These are phyloP conservation scores for Coelastrella sp. DNA, from an alignment of 139 green algal species.

Conservation along the genomic window DNA sequence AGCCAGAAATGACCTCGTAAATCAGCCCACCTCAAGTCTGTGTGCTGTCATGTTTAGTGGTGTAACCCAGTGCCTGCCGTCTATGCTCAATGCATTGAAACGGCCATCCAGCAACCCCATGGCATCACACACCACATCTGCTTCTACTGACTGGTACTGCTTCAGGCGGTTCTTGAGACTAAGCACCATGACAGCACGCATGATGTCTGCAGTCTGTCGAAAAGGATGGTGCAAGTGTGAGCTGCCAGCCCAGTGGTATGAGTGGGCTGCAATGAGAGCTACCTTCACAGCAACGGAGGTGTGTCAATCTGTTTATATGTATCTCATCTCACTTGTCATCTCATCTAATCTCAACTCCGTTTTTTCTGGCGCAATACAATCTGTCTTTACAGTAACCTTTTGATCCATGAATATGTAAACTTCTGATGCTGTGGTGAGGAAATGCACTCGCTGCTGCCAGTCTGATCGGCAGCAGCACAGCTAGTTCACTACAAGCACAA, in stretches of 20 bases:
- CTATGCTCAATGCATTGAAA: conserved; percentile 21
- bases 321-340: too few relatives aligned
- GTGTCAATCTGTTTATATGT: too few relatives aligned
- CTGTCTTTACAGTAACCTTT: too few relatives aligned
- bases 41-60: conserved; percentile 41
- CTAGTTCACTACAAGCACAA: too few relatives aligned
- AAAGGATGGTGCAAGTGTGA: background rate
- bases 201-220: conserved; percentile 26
- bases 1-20: background rate
- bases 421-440: too few relatives aligned
- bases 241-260: background rate
- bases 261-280: background rate
- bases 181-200: conserved; percentile 17
- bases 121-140: conserved; percentile 16
- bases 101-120: conserved; percentile 25
- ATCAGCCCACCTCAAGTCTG: conserved; percentile 12
- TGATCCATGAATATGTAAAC: too few relatives aligned
- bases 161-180: conserved; percentile 11
- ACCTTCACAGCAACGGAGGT: background rate
- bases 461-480: too few relatives aligned
- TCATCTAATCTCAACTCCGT: too few relatives aligned
- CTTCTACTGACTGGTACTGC: conserved; percentile 8
- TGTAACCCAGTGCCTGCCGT: conserved; percentile 32
- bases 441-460: too few relatives aligned
- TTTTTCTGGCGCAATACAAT: too few relatives aligned